A percentile compares a stretch with the other conserved stretches of the same genome.
Evolutionary conservation across 352 stramenopile genomes (phyloP).

Genomic region (Thraustochytrium sp.): DNA sequence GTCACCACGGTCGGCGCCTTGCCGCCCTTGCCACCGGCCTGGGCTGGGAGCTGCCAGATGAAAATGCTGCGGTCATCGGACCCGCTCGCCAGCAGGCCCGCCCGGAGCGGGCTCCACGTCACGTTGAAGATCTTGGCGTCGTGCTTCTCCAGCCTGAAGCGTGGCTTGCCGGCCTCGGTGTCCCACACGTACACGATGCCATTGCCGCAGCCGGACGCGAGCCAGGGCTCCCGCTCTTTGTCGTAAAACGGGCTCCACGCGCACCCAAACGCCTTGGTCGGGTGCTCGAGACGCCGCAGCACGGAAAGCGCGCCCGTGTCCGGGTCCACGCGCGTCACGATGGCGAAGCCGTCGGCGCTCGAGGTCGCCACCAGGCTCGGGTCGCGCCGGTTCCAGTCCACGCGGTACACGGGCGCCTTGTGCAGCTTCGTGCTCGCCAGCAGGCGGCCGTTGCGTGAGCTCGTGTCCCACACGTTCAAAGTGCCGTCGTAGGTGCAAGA

Average conservation of each 20-base stretch:
- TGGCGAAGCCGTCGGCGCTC: slow-evolving; percentile 23
- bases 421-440: slow-evolving; percentile 5
- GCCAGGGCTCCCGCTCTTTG: background rate
- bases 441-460: background rate
- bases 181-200: slow-evolving; percentile 26
- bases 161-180: background rate
- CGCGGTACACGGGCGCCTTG: slow-evolving; percentile 34
- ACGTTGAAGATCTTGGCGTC: slow-evolving; percentile 43
- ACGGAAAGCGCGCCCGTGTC: slow-evolving; percentile 6
- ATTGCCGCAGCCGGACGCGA: slow-evolving; percentile 28
- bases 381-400: slow-evolving; percentile 34
- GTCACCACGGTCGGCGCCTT: background rate
- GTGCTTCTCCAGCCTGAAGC: slow-evolving; percentile 2
- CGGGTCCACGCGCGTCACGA: background rate
- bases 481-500: slow-evolving; percentile 25
- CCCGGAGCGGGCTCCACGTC: slow-evolving; percentile 4
- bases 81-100: slow-evolving; percentile 26
- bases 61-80: slow-evolving; percentile 37
- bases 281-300: slow-evolving; percentile 11
- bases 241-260: background rate
- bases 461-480: slow-evolving; percentile 45
- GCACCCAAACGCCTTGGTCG: slow-evolving; percentile 32
- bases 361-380: slow-evolving; percentile 26
- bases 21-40: background rate
- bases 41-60: slow-evolving; percentile 10